Evolutionary conservation across 2,329 filamentous ascomycete genomes (phyloP).

Genomic region (Neophaeococcomyces mojaviensis): DNA sequence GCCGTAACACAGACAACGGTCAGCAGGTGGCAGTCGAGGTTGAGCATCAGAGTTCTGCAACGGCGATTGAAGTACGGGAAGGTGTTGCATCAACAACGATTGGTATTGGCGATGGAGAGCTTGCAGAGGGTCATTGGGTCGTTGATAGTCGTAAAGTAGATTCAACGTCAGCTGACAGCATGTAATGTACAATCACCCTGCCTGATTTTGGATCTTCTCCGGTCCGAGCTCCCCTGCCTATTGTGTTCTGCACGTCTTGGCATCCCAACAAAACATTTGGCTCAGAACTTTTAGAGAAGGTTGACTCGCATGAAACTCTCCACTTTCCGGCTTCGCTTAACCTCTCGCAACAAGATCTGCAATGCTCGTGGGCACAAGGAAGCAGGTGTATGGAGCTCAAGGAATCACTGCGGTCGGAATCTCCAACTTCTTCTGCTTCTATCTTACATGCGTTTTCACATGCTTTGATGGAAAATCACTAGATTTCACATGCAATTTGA

Average conservation of each 20-base stretch:
- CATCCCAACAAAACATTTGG: conserved; percentile 1
- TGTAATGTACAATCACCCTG: too few relatives aligned
- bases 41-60: conserved; percentile 69
- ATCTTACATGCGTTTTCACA: not conserved
- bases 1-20: conserved; percentile 25
- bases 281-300: too few relatives aligned
- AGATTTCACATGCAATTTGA: not conserved
- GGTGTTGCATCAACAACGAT: conserved; percentile 67
- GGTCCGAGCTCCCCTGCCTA: not conserved
- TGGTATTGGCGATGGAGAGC: conserved; percentile 60
- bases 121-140: conserved; percentile 58
- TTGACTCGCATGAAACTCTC: too few relatives aligned
- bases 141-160: conserved; percentile 58
- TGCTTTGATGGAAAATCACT: not conserved
- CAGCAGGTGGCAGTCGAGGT: conserved; percentile 60
- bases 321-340: too few relatives aligned
- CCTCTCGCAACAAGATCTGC: too few relatives aligned
- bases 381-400: too few relatives aligned
- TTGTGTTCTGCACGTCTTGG: not conserved
- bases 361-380: too few relatives aligned
- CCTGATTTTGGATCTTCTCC: not conserved
- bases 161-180: too few relatives aligned
- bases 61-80: conserved; percentile 66
- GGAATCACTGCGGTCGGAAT: not conserved
- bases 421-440: not conserved